phyloP scores from a whole-genome alignment of 2,329 filamentous ascomycete genomes.

The Pyrenophora seminiperda region DNA sequence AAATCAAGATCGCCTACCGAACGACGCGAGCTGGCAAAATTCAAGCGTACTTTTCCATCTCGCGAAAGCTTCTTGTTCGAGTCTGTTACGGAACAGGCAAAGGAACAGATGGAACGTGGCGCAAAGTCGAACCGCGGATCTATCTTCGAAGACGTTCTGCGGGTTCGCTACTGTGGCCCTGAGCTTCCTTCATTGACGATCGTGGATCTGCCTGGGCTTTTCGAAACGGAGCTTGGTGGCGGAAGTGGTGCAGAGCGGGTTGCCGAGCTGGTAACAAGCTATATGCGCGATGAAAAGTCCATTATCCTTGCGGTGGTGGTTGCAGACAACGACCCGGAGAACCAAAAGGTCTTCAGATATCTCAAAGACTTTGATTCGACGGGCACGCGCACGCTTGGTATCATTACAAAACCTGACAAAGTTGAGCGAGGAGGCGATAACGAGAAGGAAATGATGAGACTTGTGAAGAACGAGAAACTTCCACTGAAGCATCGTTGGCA shows the following conservation, averaged over 20 bases:
- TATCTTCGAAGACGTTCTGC: constrained; percentile 36
- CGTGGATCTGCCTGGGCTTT: constrained; percentile 63
- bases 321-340: constrained; percentile 47
- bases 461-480: constrained; percentile 43
- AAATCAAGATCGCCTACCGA: constrained; percentile 20
- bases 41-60: constrained; percentile 22
- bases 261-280: constrained; percentile 50
- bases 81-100: constrained; percentile 58
- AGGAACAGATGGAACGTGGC: constrained; percentile 51
- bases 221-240: constrained; percentile 55
- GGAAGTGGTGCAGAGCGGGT: constrained; percentile 54
- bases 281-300: constrained; percentile 50
- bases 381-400: constrained; percentile 48
- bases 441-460: constrained; percentile 23
- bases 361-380: constrained; percentile 39
- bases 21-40: constrained; percentile 21
- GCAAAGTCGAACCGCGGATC: background rate
- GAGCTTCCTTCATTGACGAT: constrained; percentile 55
- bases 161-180: constrained; percentile 39
- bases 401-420: constrained; percentile 54
- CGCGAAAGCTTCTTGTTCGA: constrained; percentile 45
- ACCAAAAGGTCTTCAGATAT: constrained; percentile 13
- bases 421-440: constrained; percentile 34
- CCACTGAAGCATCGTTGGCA: constrained; percentile 47
- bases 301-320: constrained; percentile 55